A percentile compares a stretch with the other conserved stretches of the same genome.
phyloP scores from a whole-genome alignment of 768 basidiomycete genomes.

The Trametes meyenii region DNA sequence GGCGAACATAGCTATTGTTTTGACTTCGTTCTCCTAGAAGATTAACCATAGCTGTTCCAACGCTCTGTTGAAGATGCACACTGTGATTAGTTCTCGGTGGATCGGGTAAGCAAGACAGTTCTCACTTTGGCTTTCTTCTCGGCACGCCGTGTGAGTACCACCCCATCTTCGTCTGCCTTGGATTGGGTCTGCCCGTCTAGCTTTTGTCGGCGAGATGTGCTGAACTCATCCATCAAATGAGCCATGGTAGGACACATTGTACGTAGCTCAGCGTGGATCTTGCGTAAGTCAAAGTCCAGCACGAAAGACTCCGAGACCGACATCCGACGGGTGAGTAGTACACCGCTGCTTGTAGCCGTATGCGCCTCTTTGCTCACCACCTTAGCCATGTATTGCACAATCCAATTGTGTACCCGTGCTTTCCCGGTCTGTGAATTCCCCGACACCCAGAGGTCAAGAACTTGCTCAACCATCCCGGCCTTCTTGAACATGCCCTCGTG shows the following conservation, averaged over 20 bases:
- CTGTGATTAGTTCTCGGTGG: too few relatives aligned
- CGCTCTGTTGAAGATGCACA: too few relatives aligned
- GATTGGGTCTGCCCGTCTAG: neutral
- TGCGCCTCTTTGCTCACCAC: neutral
- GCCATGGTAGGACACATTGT: neutral
- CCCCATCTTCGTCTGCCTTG: neutral
- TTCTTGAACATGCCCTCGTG: neutral
- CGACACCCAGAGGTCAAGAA: neutral
- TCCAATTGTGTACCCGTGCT: neutral
- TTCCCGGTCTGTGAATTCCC: neutral
- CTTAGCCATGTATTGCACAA: neutral
- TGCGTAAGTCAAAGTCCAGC: neutral
- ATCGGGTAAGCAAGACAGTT: too few relatives aligned
- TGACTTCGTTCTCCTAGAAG: conserved; percentile 36
- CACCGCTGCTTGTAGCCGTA: neutral
- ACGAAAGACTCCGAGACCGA: neutral
- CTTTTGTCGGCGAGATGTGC: neutral
- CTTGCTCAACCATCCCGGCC: neutral
- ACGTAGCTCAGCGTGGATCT: neutral
- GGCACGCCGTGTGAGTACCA: neutral
- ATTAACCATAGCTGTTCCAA: neutral
- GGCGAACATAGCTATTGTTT: conserved; percentile 33
- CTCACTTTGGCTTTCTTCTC: neutral
- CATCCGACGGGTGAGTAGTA: neutral
- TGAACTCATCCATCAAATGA: neutral